Conservation (phyloP, 2,329 filamentous ascomycete species). For the Amphichorda felina region DNA sequence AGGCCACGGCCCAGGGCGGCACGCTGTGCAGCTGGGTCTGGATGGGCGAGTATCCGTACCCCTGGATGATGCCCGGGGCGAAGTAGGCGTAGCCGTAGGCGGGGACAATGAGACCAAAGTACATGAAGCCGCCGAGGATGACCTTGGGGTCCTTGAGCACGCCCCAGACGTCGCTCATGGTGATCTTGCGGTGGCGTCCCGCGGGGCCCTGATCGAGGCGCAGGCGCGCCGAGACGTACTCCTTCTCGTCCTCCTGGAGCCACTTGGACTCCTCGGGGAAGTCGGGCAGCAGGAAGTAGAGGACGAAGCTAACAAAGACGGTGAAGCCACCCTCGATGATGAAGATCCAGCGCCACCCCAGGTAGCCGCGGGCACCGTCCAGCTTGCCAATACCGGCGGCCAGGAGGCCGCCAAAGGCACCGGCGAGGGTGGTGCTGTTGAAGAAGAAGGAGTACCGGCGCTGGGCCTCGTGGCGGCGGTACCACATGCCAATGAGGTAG, state of each 20-base stretch:
- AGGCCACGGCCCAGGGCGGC: conserved; percentile 55
- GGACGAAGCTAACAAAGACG: conserved; percentile 45
- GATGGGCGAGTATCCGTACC: conserved; percentile 50
- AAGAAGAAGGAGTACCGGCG: conserved; percentile 94
- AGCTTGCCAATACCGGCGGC: conserved; percentile 86
- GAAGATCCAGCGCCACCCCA: conserved; percentile 74
- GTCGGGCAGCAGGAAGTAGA: conserved; percentile 59
- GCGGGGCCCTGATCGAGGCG: conserved; percentile 57
- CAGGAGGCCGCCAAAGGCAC: conserved; percentile 76
- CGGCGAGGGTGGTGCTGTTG: conserved; percentile 64
- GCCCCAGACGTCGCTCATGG: conserved; percentile 41
- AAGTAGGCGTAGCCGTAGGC: conserved; percentile 74
- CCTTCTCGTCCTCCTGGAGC: conserved; percentile 57
- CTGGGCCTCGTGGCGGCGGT: conserved; percentile 76
- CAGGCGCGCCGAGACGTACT: conserved; percentile 54
- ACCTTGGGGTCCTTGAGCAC: conserved; percentile 67
- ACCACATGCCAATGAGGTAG: conserved; percentile 81
- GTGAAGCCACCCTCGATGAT: conserved; percentile 64
- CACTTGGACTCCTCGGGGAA: conserved; percentile 68
- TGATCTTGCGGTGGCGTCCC: conserved; percentile 45
- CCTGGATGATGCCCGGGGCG: conserved; percentile 57
- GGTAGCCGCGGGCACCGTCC: conserved; percentile 55
- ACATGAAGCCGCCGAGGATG: conserved; percentile 67
- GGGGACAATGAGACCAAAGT: conserved; percentile 67
- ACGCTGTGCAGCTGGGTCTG: conserved; percentile 46